phyloP scores from a whole-genome alignment of 2,329 filamentous ascomycete genomes.

The Diaporthe longicolla region DNA sequence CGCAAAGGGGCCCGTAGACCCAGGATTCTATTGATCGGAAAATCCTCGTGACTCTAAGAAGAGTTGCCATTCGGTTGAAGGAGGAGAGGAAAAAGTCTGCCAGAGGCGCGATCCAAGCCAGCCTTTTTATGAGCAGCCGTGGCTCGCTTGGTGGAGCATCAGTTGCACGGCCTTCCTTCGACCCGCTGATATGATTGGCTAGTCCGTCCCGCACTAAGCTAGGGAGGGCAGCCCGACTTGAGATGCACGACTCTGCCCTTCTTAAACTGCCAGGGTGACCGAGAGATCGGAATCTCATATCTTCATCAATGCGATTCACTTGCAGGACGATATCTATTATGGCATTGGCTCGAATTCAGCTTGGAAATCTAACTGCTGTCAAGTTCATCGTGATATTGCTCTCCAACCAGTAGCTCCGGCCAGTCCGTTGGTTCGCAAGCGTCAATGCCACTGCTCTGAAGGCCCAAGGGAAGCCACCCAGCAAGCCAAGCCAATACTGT shows the following conservation, averaged over 20 bases:
- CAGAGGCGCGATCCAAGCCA: constrained; percentile 46
- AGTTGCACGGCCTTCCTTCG: neutral
- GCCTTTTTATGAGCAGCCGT: constrained; percentile 19
- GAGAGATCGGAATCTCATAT: too few relatives aligned
- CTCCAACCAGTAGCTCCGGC: neutral
- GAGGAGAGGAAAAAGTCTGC: constrained; percentile 61
- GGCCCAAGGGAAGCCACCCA: neutral
- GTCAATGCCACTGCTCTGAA: neutral
- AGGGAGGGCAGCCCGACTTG: neutral
- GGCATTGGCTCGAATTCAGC: neutral
- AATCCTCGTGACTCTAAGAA: constrained; percentile 99
- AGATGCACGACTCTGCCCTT: too few relatives aligned
- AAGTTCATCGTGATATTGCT: neutral
- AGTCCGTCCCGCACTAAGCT: neutral
- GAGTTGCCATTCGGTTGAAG: constrained; percentile 72
- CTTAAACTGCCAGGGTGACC: too few relatives aligned
- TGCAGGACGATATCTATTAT: too few relatives aligned
- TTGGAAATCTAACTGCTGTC: neutral
- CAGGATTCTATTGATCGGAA: constrained; percentile 87
- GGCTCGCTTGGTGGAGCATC: constrained; percentile 4
- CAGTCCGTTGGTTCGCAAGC: neutral
- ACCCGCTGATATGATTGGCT: neutral
- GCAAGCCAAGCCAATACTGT: neutral
- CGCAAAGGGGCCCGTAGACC: constrained; percentile 87
- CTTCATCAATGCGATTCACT: neutral